Percentiles rank a stretch among this genome's conserved stretches.
These are phyloP conservation scores for Coemansia sp. DNA, from an alignment of 192 early-diverging fungal genomes.

Conservation along the genomic window DNA sequence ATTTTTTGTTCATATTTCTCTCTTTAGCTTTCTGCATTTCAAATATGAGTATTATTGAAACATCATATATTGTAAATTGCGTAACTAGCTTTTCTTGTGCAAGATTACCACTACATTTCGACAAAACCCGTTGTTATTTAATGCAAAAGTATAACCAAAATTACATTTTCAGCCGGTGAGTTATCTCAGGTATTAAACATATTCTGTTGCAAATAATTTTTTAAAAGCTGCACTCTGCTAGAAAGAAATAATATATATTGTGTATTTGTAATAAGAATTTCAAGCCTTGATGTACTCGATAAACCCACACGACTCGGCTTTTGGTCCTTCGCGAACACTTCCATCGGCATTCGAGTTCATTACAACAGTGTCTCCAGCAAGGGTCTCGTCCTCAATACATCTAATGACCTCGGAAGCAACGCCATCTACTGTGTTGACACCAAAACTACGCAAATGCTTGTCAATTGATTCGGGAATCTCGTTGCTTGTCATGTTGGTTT, in stretches of 20 bases:
- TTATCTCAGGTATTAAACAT: too few relatives aligned
- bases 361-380: conserved; percentile 48
- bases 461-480: conserved; percentile 1
- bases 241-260: neutral
- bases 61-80: too few relatives aligned
- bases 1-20: too few relatives aligned
- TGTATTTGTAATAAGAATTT: neutral
- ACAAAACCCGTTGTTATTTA: too few relatives aligned
- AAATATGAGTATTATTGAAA: too few relatives aligned
- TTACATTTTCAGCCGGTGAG: too few relatives aligned
- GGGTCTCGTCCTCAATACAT: conserved; percentile 56
- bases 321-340: conserved; percentile 14
- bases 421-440: conserved; percentile 12
- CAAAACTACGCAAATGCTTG: conserved; percentile 9
- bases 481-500: conserved; percentile 44
- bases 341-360: conserved; percentile 9
- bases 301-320: conserved; percentile 21
- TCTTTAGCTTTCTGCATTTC: too few relatives aligned
- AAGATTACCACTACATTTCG: too few relatives aligned
- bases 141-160: too few relatives aligned
- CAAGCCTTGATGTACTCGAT: conserved; percentile 2
- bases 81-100: too few relatives aligned
- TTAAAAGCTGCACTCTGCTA: neutral
- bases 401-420: conserved; percentile 56
- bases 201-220: too few relatives aligned